Percentiles rank a stretch among this genome's conserved stretches.
These are phyloP conservation scores for Fagus crenata DNA, from an alignment of 306 rosid species.

Conservation along the genomic window DNA sequence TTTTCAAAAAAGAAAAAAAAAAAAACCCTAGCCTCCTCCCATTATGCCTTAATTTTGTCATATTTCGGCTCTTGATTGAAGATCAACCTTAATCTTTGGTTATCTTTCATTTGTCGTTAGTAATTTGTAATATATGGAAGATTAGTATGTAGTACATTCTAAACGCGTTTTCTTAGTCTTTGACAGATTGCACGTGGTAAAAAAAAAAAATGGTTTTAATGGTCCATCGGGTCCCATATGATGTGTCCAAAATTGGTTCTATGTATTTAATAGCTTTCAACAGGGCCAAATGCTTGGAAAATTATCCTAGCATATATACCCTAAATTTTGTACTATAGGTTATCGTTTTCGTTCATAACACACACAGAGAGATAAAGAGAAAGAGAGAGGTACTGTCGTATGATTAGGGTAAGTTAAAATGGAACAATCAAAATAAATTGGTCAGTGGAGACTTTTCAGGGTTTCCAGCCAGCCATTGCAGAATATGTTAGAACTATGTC, in stretches of 20 bases:
- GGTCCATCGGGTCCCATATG: constrained; percentile 25
- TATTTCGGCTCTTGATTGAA: constrained; percentile 46
- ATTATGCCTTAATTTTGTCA: constrained; percentile 59
- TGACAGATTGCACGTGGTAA: constrained; percentile 60
- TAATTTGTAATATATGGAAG: constrained; percentile 22
- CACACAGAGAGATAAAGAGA: constrained; percentile 13
- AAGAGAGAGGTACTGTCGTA: neutral
- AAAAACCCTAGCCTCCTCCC: constrained; percentile 38
- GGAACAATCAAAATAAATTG: neutral
- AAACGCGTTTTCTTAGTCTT: constrained; percentile 59
- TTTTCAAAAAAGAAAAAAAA: constrained; percentile 27
- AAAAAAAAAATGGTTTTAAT: neutral
- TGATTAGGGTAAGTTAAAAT: constrained; percentile 30
- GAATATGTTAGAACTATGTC: neutral
- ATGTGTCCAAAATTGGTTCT: constrained; percentile 14
- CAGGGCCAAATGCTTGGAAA: constrained; percentile 7
- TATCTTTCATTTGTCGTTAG: constrained; percentile 26
- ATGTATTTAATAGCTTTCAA: constrained; percentile 31
- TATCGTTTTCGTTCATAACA: constrained; percentile 23
- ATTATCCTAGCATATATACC: constrained; percentile 24
- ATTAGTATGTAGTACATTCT: constrained; percentile 27
- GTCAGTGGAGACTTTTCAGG: too few relatives aligned
- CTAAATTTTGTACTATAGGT: constrained; percentile 26
- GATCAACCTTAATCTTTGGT: constrained; percentile 35
- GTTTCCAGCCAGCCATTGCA: neutral